A percentile compares a stretch with the other conserved stretches of the same genome.
phyloP scores from a whole-genome alignment of 2,329 filamentous ascomycete species.

The Colletotrichum sp. region DNA sequence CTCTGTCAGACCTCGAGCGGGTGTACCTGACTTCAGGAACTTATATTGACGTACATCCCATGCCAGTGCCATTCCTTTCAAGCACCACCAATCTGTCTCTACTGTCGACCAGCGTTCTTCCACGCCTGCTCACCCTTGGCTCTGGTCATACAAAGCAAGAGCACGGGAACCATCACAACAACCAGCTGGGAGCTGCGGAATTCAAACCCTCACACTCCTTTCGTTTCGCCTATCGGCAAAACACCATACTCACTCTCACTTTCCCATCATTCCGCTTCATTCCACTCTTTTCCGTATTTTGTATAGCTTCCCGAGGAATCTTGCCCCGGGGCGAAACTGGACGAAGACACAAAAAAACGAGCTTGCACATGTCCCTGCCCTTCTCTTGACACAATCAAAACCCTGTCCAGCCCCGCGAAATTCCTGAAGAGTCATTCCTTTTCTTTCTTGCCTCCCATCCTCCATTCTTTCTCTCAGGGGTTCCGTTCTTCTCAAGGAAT shows the following conservation, averaged over 20 bases:
- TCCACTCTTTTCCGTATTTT: constrained; percentile 3
- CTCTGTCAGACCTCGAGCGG: constrained; percentile 1
- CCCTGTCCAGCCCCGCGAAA: constrained; percentile 20
- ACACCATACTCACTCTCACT: constrained; percentile 5
- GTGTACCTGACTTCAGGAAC: constrained; percentile 21
- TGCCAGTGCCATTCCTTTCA: constrained; percentile 13
- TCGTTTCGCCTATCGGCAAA: not conserved
- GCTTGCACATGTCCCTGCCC: not conserved
- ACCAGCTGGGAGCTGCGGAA: not conserved
- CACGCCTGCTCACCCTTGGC: not conserved
- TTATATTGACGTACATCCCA: constrained; percentile 23
- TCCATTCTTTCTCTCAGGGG: constrained; percentile 21
- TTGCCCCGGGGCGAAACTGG: not conserved
- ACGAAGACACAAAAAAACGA: not conserved
- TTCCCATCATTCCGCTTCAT: constrained; percentile 19
- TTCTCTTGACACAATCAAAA: constrained; percentile 15
- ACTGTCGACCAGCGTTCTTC: not conserved
- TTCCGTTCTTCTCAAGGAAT: constrained; percentile 22
- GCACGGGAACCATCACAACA: not conserved
- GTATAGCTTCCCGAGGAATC: not conserved
- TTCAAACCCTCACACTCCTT: constrained; percentile 7
- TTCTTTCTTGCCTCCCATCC: constrained; percentile 16
- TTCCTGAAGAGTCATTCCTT: constrained; percentile 24
- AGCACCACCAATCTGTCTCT: not conserved
- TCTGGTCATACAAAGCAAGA: not conserved